Base-by-base conservation (phyloP, 495 filamentous ascomycete species). In the Podospora pseudoanserina region DNA sequence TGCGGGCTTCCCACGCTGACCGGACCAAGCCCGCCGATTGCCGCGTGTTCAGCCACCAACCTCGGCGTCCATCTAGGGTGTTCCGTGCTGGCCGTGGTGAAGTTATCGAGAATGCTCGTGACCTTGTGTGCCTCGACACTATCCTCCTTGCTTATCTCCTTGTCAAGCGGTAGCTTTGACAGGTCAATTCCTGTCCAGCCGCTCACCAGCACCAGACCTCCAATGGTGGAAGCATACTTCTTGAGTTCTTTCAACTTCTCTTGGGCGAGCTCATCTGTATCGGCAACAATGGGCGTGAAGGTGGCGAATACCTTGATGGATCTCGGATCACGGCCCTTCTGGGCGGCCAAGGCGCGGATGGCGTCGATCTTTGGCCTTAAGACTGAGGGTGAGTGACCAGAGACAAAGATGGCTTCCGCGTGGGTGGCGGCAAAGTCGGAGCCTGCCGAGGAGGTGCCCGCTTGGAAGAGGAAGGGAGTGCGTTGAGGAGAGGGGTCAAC, bases 161-260 rank as follows among this genome's bases (percentile, higher is more conserved):
- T 81, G 68, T 89, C 87, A 1, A 86, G 65, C 0, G 84, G 82
- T 61, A 85, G 81, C 60, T 79, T 80, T n/a, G 80, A 85, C 57
- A 90, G 79, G 66, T 89, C 88, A 57, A 89, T 85, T 2, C 87
- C 86, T 16, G 87, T 88, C 85, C 86, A 89, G 18, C 87, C 86
- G 49, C 81, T 80, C 67, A 90, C 86, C 7, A 89, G 77, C 0
- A 86, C 87, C 39, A 90, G 71, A 0, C 84, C 87, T n/a, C 86
- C 86, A 30, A 85, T 74, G 2, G 81, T 80, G 1, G 82, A 84
- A 3, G 82, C 85, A 64, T 87, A 83, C 49, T 82, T 82, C 65
- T 81, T 78, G 27, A 83, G 67, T 63, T 86, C 84, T 9, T 79
- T 79, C 64, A 84, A 81, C 68, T 89, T 89, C 1, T 68, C 81